Evolutionary conservation across 176 grass and related monocot species (phyloP).

Genomic region (Cenchrus americanus): DNA sequence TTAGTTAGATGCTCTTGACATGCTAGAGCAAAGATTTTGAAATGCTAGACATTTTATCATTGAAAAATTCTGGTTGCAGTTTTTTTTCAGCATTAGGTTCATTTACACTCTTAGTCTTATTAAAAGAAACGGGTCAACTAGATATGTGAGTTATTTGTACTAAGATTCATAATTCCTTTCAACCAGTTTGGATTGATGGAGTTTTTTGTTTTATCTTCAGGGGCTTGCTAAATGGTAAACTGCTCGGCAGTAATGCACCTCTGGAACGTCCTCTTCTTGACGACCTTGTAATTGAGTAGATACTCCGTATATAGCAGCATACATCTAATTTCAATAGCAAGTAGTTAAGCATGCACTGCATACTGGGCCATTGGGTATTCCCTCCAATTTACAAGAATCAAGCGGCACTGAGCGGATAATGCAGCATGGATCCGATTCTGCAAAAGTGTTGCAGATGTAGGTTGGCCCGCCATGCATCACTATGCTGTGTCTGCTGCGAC

Average conservation of each 20-base stretch:
- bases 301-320: slow-evolving; percentile 19
- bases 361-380: slow-evolving; percentile 12
- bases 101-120: background rate
- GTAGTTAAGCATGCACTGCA: slow-evolving; percentile 11
- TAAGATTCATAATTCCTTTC: background rate
- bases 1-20: background rate
- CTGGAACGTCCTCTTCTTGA: slow-evolving; percentile 78
- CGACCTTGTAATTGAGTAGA: slow-evolving; percentile 74
- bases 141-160: background rate
- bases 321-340: slow-evolving; percentile 32
- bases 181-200: slow-evolving; percentile 34
- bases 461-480: background rate
- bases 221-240: slow-evolving; percentile 58
- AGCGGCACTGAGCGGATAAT: background rate
- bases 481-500: background rate
- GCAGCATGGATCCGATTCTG: background rate
- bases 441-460: background rate
- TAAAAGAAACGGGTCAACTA: background rate
- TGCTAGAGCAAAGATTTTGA: background rate
- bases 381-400: background rate
- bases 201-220: slow-evolving; percentile 49
- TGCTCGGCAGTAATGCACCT: slow-evolving; percentile 44
- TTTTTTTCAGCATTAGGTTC: background rate
- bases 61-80: background rate
- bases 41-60: background rate